Percentiles rank a stretch among this genome's conserved stretches.
These are phyloP conservation scores for Xanthoparmelia taractica DNA, from an alignment of 495 filamentous ascomycete species.

Conservation along the genomic window DNA sequence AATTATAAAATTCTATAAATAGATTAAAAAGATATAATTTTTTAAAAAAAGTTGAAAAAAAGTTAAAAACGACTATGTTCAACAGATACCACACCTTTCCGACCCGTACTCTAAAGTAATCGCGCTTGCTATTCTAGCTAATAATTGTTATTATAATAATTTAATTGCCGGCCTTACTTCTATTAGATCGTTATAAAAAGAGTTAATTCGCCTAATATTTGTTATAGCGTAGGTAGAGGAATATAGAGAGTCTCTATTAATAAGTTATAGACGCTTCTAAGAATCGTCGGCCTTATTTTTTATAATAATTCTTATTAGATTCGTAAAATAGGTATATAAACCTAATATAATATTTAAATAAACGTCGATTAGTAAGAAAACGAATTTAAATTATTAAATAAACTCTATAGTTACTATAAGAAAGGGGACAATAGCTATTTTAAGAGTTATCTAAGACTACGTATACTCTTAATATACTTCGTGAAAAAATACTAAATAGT, in stretches of 20 bases:
- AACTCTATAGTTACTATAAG: constrained; percentile 3
- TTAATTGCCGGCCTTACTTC: constrained; percentile 4
- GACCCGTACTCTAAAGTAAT: background rate
- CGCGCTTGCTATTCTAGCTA: constrained; percentile 3
- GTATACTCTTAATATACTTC: background rate
- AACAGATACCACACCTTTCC: no score
- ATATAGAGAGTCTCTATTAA: constrained; percentile 1
- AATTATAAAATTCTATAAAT: no score
- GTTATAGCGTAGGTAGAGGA: background rate
- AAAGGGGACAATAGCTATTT: constrained; percentile 4
- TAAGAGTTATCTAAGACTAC: constrained; percentile 5
- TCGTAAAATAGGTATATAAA: constrained; percentile 9
- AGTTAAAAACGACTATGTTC: no score
- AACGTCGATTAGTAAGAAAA: constrained; percentile 3
- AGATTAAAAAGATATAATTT: no score
- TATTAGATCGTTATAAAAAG: constrained; percentile 2
- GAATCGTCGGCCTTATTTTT: constrained; percentile 6
- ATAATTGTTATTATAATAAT: constrained; percentile 7
- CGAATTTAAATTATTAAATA: background rate
- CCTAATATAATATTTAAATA: background rate
- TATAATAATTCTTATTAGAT: constrained; percentile 5
- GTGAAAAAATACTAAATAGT: background rate
- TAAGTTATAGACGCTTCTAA: background rate
- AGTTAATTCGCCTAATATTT: constrained; percentile 4
- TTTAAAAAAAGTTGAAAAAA: no score